phyloP scores from a whole-genome alignment of 805 yeast species.

The Tetrapisispora nanseiensis region DNA sequence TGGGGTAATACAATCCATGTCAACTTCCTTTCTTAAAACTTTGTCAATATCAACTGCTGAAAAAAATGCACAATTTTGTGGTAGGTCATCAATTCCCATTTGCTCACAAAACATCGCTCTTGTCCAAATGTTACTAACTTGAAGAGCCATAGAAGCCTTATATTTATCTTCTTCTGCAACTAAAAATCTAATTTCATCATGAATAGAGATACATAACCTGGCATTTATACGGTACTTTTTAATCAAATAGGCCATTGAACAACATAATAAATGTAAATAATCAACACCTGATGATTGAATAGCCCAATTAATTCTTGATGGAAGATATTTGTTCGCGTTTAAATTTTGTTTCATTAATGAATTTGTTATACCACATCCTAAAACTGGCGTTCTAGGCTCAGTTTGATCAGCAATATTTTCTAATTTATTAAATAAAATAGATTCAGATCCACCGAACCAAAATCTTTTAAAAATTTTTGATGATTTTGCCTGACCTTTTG shows the following conservation, averaged over 20 bases:
- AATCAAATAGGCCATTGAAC: slow-evolving; percentile 78
- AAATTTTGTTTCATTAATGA: slow-evolving; percentile 64
- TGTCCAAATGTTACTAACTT: slow-evolving; percentile 89
- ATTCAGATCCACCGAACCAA: slow-evolving; percentile 90
- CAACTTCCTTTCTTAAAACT: slow-evolving; percentile 87
- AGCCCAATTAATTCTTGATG: slow-evolving; percentile 94
- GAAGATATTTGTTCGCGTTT: slow-evolving; percentile 52
- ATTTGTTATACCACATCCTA: slow-evolving; percentile 87
- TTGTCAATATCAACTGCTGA: slow-evolving; percentile 87
- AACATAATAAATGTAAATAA: slow-evolving; percentile 73
- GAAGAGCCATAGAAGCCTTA: slow-evolving; percentile 72
- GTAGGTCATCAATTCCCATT: slow-evolving; percentile 78
- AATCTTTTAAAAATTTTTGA: slow-evolving; percentile 29
- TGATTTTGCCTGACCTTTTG: slow-evolving; percentile 58
- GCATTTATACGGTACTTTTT: slow-evolving; percentile 59
- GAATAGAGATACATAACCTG: slow-evolving; percentile 77
- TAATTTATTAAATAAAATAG: slow-evolving; percentile 78
- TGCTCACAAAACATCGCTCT: slow-evolving; percentile 92
- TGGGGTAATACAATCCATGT: slow-evolving; percentile 83
- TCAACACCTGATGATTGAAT: slow-evolving; percentile 98
- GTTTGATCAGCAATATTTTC: slow-evolving; percentile 80
- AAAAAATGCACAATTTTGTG: slow-evolving; percentile 92
- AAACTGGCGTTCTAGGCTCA: slow-evolving; percentile 77
- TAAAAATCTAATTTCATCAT: slow-evolving; percentile 84
- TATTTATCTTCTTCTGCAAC: slow-evolving; percentile 66